These are phyloP conservation scores for Backusella liffmaniae DNA, from an alignment of 192 early-diverging fungal genomes.

Conservation along the genomic window DNA sequence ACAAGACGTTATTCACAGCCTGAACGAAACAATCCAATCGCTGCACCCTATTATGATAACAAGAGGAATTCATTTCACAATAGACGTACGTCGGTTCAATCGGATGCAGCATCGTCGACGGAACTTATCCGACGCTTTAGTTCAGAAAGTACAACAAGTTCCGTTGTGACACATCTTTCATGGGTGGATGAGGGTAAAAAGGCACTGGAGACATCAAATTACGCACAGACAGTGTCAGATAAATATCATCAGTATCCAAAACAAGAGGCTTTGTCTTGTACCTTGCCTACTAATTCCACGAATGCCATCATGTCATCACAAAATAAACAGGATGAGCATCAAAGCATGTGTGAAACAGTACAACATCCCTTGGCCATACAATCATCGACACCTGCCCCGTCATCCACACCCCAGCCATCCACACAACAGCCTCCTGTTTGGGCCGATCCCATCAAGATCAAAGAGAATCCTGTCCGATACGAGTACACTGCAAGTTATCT, in stretches of 20 bases:
- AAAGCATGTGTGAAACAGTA: neutral
- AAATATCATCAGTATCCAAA: neutral
- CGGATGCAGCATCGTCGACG: neutral
- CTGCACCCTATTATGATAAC: neutral
- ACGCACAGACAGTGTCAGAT: slow-evolving; percentile 16
- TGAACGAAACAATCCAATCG: neutral
- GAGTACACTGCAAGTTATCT: slow-evolving; percentile 20
- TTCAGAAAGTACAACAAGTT: slow-evolving; percentile 3
- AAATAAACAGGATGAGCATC: neutral
- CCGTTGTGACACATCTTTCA: neutral
- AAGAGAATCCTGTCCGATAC: slow-evolving; percentile 23
- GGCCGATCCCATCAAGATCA: slow-evolving; percentile 20
- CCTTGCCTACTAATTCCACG: neutral
- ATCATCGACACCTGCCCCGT: neutral
- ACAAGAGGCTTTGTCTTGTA: neutral
- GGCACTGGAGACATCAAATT: neutral
- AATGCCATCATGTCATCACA: neutral
- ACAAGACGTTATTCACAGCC: neutral
- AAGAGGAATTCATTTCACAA: neutral
- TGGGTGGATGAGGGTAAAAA: neutral
- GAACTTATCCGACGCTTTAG: slow-evolving; percentile 17
- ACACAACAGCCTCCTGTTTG: slow-evolving; percentile 16
- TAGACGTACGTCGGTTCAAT: slow-evolving; percentile 4
- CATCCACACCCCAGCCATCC: neutral
- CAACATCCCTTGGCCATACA: neutral